Percentiles rank a stretch among this genome's conserved stretches.
Conservation (phyloP, 441 rosid species). For the Biscutella laevigata region DNA sequence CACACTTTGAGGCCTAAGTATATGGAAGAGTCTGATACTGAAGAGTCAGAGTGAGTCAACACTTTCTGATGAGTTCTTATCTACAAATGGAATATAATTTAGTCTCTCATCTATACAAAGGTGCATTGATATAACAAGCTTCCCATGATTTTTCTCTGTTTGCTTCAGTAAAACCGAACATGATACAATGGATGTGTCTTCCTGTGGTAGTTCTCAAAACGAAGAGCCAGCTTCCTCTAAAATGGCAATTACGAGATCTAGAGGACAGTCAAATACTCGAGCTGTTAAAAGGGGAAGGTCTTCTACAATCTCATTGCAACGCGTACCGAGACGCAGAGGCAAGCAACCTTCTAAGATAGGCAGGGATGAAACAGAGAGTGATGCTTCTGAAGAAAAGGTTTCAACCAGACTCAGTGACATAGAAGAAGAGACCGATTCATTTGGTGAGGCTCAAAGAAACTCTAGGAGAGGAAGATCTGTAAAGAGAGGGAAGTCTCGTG, state of each 20-base stretch:
- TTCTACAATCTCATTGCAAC: constrained; percentile 24
- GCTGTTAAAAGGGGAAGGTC: constrained; percentile 36
- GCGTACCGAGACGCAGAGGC: constrained; percentile 38
- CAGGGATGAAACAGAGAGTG: constrained; percentile 40
- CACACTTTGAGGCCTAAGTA: constrained; percentile 50
- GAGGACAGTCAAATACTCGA: constrained; percentile 42
- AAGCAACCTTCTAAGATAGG: constrained; percentile 50
- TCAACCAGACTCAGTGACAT: constrained; percentile 14
- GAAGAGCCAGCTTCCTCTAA: constrained; percentile 23
- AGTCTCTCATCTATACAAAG: neutral
- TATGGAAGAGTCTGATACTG: constrained; percentile 33
- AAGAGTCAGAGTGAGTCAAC: constrained; percentile 43
- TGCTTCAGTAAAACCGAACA: constrained; percentile 34
- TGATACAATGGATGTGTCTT: constrained; percentile 28
- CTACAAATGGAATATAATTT: neutral
- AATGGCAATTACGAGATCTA: constrained; percentile 32
- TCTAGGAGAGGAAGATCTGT: constrained; percentile 18
- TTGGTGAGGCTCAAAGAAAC: constrained; percentile 16
- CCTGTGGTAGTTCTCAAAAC: constrained; percentile 13
- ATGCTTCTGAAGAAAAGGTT: constrained; percentile 32
- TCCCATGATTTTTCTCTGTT: constrained; percentile 4
- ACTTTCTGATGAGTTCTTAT: constrained; percentile 4
- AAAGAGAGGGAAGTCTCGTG: constrained; percentile 23
- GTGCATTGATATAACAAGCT: neutral
- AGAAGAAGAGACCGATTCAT: constrained; percentile 13